Evolutionary conservation across 2,329 filamentous ascomycete species (phyloP).

Genomic region (Trematosphaeria pertusa): DNA sequence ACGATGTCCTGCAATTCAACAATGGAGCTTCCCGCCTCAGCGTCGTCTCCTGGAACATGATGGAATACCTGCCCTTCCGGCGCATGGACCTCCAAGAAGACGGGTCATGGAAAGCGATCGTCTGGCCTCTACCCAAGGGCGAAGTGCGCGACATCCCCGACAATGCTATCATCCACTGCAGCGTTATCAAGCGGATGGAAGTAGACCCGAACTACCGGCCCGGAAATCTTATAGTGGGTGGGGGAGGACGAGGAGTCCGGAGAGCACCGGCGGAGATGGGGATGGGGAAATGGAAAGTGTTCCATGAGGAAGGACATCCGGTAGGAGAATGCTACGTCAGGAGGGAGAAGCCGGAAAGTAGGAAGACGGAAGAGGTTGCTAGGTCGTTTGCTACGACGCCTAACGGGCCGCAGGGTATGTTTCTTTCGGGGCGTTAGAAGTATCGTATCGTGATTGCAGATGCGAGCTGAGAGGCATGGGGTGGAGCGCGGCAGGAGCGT

Average conservation of each 20-base stretch:
- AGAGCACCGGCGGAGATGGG: slow-evolving; percentile 67
- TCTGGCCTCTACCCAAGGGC: slow-evolving; percentile 79
- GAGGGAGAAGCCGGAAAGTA: slow-evolving; percentile 29
- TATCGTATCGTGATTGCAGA: too few relatives aligned
- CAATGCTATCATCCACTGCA: slow-evolving; percentile 74
- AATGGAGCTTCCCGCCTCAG: slow-evolving; percentile 63
- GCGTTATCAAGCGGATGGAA: slow-evolving; percentile 75
- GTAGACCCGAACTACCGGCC: slow-evolving; percentile 71
- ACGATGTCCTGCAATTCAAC: slow-evolving; percentile 73
- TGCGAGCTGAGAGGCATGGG: too few relatives aligned
- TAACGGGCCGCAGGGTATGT: slow-evolving; percentile 18
- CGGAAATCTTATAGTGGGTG: slow-evolving; percentile 80
- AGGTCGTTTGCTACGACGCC: slow-evolving; percentile 10
- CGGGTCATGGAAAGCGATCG: slow-evolving; percentile 79
- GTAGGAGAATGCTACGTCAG: slow-evolving; percentile 72
- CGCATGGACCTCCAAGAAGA: slow-evolving; percentile 78
- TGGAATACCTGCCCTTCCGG: slow-evolving; percentile 83
- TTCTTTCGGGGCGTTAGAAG: slow-evolving; percentile 4
- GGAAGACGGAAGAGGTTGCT: slow-evolving; percentile 17
- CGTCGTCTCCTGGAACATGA: slow-evolving; percentile 74
- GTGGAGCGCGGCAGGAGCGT: too few relatives aligned
- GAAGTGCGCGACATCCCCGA: slow-evolving; percentile 79
- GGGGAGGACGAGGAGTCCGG: slow-evolving; percentile 73
- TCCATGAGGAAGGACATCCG: slow-evolving; percentile 68
- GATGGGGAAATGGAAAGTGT: slow-evolving; percentile 75